Base-by-base conservation (phyloP, 768 basidiomycete genomes). In the Pisolithus tinctorius region DNA sequence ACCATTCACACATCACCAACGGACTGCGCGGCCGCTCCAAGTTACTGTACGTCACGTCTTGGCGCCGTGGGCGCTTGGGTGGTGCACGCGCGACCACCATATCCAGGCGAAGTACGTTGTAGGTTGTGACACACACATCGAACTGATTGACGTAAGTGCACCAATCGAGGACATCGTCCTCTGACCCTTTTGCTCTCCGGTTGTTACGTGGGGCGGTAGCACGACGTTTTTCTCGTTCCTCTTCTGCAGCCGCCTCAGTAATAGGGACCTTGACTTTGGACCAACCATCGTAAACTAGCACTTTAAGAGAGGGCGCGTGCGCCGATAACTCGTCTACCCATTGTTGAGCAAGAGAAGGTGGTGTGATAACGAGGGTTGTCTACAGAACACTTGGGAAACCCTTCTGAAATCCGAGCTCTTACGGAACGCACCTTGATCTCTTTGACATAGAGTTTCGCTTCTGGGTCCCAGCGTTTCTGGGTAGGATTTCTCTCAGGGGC, bases 281-380 rank as follows among this genome's bases (percentile, higher is more conserved):
- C 91, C 90, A 94, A 1, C 93, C 93, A 3, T 86, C 79, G 59
- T 95, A 95, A 3, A 88, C 64, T 23, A 93, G 74, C 6, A 94
- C 85, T 54, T 84, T 85, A 9, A 96, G 72, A 1, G 70, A 69
- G 2, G 93, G 93, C 0, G 91, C 86, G 58, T 94, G 88, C 1
- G 67, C 61, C 9, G 74, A 71, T 9, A 94, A 68, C 65, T 96
- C 93, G 44, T 93, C 86, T 2, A 74, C 75, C 93, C 93, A 96
- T 65, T 94, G 93, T 6, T 77, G 75, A 2, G 86, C 83, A 3
- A 96, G 71, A 0, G 87, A 71, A 0, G 79, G 75, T 1, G 93
- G 93, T 0, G 91, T 92, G 5, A 96, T 87, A 41, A 96, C 89
- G 11, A 96, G 79, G 0, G 90, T 91, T 0, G 86, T 82, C 91